A percentile compares a stretch with the other conserved stretches of the same genome.
Conservation (phyloP, 768 basidiomycete species). For the Crassisporium funariophilum region DNA sequence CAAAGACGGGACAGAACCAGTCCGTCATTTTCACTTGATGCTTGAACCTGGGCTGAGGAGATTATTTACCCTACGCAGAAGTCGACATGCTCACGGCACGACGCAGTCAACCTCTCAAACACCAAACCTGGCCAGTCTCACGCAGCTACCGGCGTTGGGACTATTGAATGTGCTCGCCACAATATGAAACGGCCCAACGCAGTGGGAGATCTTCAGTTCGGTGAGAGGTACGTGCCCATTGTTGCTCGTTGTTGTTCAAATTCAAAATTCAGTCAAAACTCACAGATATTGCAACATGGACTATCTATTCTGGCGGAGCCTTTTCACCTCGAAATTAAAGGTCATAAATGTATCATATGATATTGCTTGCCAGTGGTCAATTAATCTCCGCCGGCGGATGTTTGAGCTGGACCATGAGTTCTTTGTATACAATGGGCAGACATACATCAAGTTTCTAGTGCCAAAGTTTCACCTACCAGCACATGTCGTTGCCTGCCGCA, state of each 20-base stretch:
- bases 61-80: conserved; percentile 18
- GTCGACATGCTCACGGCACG: conserved; percentile 29
- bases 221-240: conserved; percentile 29
- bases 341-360: conserved; percentile 26
- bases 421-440: background rate
- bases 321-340: conserved; percentile 3
- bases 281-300: conserved; percentile 35
- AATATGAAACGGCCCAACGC: conserved; percentile 28
- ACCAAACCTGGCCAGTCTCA: conserved; percentile 19
- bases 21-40: conserved; percentile 11
- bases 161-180: conserved; percentile 31
- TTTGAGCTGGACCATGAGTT: background rate
- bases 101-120: conserved; percentile 28
- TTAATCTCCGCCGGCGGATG: conserved; percentile 18
- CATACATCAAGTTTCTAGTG: conserved; percentile 16
- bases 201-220: conserved; percentile 32
- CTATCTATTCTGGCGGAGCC: conserved; percentile 21
- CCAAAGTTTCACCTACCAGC: conserved; percentile 32
- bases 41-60: background rate
- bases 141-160: conserved; percentile 29
- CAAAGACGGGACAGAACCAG: conserved; percentile 22
- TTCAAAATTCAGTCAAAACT: background rate
- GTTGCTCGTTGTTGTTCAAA: background rate
- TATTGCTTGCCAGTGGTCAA: conserved; percentile 29
- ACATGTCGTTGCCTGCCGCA: conserved; percentile 22